phyloP scores from a whole-genome alignment of 2,329 filamentous ascomycete genomes.

The Aureobasidium sp. region DNA sequence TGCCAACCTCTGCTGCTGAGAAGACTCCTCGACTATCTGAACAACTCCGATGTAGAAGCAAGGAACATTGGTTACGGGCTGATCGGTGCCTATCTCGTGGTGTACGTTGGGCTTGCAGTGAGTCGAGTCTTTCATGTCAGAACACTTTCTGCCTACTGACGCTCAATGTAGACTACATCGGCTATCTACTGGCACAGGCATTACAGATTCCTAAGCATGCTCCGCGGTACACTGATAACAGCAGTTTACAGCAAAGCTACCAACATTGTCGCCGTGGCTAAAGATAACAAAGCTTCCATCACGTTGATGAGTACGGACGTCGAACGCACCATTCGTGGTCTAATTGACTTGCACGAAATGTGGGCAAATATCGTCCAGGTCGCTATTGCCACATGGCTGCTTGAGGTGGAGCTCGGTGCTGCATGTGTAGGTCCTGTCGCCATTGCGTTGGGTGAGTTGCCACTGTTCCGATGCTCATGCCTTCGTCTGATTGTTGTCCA shows the following conservation, averaged over 20 bases:
- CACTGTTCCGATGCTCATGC: background rate
- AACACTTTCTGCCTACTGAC: background rate
- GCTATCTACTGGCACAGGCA: conserved; percentile 14
- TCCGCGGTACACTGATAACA: conserved; percentile 11
- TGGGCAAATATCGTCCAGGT: conserved; percentile 16
- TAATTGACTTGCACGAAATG: conserved; percentile 15
- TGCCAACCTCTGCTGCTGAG: conserved; percentile 14
- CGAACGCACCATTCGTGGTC: background rate
- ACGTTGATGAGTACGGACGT: conserved; percentile 15
- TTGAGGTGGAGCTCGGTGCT: conserved; percentile 13
- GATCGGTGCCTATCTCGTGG: conserved; percentile 29
- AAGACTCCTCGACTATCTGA: conserved; percentile 10
- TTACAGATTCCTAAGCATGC: conserved; percentile 6
- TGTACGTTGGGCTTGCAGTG: conserved; percentile 27
- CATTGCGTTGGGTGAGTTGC: conserved; percentile 5
- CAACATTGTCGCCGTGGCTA: background rate
- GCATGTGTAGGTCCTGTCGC: conserved; percentile 13
- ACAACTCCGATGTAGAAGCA: background rate
- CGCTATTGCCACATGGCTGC: conserved; percentile 1
- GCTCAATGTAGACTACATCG: background rate
- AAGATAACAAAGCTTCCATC: background rate
- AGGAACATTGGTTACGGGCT: conserved; percentile 24
- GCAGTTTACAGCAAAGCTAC: conserved; percentile 10
- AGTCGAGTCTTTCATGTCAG: background rate
- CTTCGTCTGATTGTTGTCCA: background rate